Evolutionary conservation across 2,329 filamentous ascomycete genomes (phyloP).

Genomic region (Paraphoma sp.): DNA sequence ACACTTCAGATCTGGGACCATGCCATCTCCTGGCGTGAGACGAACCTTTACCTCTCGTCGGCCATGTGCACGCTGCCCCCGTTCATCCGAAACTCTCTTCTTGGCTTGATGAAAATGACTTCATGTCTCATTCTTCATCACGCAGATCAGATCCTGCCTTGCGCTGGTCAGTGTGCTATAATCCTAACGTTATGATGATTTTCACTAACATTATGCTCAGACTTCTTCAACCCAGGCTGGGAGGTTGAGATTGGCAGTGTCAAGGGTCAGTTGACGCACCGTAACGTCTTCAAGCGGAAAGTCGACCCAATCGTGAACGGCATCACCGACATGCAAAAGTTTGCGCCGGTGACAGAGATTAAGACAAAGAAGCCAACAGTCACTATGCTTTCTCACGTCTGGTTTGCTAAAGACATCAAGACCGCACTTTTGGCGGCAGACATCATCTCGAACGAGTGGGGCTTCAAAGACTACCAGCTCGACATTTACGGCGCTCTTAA

Average conservation of each 20-base stretch:
- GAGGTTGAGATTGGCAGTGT: constrained; percentile 67
- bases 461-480: constrained; percentile 69
- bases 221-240: constrained; percentile 71
- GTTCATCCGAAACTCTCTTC: constrained; percentile 49
- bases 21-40: constrained; percentile 67
- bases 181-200: background rate
- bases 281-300: constrained; percentile 64
- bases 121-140: constrained; percentile 55
- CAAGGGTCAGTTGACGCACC: constrained; percentile 63
- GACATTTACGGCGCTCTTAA: constrained; percentile 70
- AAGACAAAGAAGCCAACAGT: constrained; percentile 66
- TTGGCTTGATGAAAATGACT: constrained; percentile 50
- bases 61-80: constrained; percentile 51
- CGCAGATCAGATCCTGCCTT: constrained; percentile 60
- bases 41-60: constrained; percentile 49
- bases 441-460: constrained; percentile 70
- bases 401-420: constrained; percentile 68
- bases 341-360: constrained; percentile 65
- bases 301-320: constrained; percentile 71
- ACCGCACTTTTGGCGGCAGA: constrained; percentile 69
- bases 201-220: constrained; percentile 50
- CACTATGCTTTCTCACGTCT: constrained; percentile 69
- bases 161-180: constrained; percentile 33
- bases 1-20: constrained; percentile 70
- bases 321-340: constrained; percentile 69